Evolutionary conservation across 1,284 basidiomycete species (phyloP).

Genomic region (Mycosarcoma mackinlayi): DNA sequence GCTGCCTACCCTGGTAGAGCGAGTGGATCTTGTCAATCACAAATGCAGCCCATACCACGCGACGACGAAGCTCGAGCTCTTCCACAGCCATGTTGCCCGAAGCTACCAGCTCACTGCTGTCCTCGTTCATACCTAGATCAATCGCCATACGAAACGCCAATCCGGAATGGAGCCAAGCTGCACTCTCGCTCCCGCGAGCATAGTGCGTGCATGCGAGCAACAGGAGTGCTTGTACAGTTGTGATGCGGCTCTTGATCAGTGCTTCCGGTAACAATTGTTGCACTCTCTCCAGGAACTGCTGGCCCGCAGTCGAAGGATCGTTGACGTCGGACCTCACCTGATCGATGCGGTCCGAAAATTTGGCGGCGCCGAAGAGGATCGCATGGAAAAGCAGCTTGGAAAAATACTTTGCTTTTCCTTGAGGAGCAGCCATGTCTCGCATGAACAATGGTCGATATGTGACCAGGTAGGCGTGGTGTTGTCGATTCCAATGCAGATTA

Average conservation of each 20-base stretch:
- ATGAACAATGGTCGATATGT: conserved; percentile 64
- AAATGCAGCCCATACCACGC: conserved; percentile 62
- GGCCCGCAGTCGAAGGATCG: conserved; percentile 52
- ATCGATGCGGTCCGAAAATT: conserved; percentile 60
- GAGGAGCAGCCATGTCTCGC: conserved; percentile 60
- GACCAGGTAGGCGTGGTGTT: conserved; percentile 64
- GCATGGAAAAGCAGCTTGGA: conserved; percentile 63
- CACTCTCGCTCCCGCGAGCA: conserved; percentile 59
- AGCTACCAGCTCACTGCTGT: conserved; percentile 50
- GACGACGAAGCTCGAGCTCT: conserved; percentile 59
- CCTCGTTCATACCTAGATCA: conserved; percentile 60
- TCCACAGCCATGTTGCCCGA: conserved; percentile 43
- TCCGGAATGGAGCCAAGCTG: conserved; percentile 62
- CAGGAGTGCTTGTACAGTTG: conserved; percentile 64
- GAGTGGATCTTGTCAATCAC: conserved; percentile 64
- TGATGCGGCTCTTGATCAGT: conserved; percentile 58
- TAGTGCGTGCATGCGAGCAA: conserved; percentile 61
- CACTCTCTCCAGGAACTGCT: conserved; percentile 56
- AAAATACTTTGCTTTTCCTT: conserved; percentile 52
- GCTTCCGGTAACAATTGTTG: conserved; percentile 61
- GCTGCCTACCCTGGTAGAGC: conserved; percentile 64
- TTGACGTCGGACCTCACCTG: conserved; percentile 53
- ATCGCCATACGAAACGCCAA: conserved; percentile 63
- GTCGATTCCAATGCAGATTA: conserved; percentile 66
- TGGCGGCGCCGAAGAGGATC: conserved; percentile 63